A percentile compares a stretch with the other conserved stretches of the same genome.
Conservation (phyloP, 1,284 basidiomycete species). For the Trichosporon asahii region DNA sequence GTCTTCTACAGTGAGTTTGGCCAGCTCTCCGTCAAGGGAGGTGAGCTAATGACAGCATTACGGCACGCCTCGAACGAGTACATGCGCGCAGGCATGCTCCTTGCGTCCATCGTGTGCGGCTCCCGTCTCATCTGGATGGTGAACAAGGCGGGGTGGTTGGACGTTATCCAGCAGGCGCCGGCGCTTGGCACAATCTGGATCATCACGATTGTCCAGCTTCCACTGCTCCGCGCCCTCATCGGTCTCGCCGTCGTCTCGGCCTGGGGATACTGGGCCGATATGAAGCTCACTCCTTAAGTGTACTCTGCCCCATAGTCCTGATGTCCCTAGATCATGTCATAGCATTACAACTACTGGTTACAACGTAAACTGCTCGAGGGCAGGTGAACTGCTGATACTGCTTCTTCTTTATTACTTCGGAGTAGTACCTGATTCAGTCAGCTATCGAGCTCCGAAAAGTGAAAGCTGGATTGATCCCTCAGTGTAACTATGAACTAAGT, state of each 20-base stretch:
- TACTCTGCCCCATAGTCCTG: neutral
- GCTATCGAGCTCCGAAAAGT: neutral
- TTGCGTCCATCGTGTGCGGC: conserved; percentile 37
- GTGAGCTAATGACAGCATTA: conserved; percentile 28
- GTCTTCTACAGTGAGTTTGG: conserved; percentile 40
- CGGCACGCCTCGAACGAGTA: conserved; percentile 31
- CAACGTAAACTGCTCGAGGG: neutral
- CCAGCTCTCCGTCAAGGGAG: neutral
- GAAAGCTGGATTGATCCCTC: conserved; percentile 32
- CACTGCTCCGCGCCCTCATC: conserved; percentile 39
- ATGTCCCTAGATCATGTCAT: conserved; percentile 10
- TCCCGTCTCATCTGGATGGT: conserved; percentile 50
- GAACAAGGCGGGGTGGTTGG: conserved; percentile 44
- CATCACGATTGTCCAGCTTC: conserved; percentile 49
- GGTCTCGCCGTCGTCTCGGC: conserved; percentile 22
- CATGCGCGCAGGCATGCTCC: conserved; percentile 33
- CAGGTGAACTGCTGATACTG: neutral
- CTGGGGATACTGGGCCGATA: conserved; percentile 1
- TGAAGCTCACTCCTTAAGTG: conserved; percentile 11
- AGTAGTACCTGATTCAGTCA: neutral
- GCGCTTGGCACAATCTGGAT: conserved; percentile 51
- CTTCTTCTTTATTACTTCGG: neutral
- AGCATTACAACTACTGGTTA: conserved; percentile 9
- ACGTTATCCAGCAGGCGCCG: conserved; percentile 47
- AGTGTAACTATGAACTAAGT: conserved; percentile 51